Evolutionary conservation across 306 rosid species (phyloP).

Genomic region (Prinsepia uniflora): DNA sequence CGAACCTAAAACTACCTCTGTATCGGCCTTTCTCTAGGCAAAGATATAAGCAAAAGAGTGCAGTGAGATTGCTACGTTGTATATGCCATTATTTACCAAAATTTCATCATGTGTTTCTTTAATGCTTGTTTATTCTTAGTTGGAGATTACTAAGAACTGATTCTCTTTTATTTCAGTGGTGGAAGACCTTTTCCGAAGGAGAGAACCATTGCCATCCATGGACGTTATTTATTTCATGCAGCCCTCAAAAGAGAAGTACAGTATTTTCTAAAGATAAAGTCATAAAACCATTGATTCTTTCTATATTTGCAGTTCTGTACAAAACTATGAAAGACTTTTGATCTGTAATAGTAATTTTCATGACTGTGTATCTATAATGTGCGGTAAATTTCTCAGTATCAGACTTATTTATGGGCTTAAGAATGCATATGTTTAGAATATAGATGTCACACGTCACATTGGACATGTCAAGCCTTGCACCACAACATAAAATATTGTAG

Average conservation of each 20-base stretch:
- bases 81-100: slow-evolving; percentile 7
- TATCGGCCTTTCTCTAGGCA: neutral
- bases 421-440: neutral
- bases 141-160: slow-evolving; percentile 1
- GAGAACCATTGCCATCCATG: slow-evolving; percentile 92
- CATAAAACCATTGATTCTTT: neutral
- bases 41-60: neutral
- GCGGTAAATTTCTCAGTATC: neutral
- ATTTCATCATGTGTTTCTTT: neutral
- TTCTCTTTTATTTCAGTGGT: slow-evolving; percentile 66
- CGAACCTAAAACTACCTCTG: neutral
- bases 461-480: no score
- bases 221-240: slow-evolving; percentile 89
- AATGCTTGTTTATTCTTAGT: neutral
- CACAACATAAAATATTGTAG: no score
- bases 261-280: neutral
- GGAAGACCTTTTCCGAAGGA: slow-evolving; percentile 91
- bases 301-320: neutral
- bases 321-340: neutral
- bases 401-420: neutral
- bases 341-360: neutral
- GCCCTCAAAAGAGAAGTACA: slow-evolving; percentile 87
- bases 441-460: no score
- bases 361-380: no score
- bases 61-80: neutral